Conservation (phyloP, 2,329 filamentous ascomycete species). For the Cylindrodendrum hubeiense region DNA sequence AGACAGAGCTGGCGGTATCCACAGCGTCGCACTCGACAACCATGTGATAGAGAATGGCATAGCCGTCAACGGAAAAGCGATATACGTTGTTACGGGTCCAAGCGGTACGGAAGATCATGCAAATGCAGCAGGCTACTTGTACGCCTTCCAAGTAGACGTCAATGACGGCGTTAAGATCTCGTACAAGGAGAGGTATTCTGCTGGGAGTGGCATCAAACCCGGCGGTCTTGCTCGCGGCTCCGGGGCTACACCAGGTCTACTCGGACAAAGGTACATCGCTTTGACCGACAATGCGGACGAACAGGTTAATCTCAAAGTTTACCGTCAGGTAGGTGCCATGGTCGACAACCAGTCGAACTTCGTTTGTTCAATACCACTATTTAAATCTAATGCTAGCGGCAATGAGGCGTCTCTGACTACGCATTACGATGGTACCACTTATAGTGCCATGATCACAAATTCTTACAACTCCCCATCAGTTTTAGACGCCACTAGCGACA, state of each 20-base stretch:
- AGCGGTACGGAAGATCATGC: background rate
- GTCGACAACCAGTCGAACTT: background rate
- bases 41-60: background rate
- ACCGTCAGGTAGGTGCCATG: background rate
- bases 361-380: background rate
- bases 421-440: too few species aligned
- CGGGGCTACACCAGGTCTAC: background rate
- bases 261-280: background rate
- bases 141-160: background rate
- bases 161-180: background rate
- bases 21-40: background rate
- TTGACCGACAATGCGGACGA: background rate
- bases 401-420: too few species aligned
- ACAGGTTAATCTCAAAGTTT: background rate
- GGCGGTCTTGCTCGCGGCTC: background rate
- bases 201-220: background rate
- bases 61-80: background rate
- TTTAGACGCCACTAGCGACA: too few species aligned
- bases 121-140: background rate
- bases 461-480: too few species aligned
- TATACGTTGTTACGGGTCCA: background rate
- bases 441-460: too few species aligned
- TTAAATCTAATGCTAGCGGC: background rate
- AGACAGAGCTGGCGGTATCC: background rate
- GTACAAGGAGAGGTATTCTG: background rate